Evolutionary conservation across 768 basidiomycete species (phyloP).

Genomic region (Lactarius pseudohatsudake): DNA sequence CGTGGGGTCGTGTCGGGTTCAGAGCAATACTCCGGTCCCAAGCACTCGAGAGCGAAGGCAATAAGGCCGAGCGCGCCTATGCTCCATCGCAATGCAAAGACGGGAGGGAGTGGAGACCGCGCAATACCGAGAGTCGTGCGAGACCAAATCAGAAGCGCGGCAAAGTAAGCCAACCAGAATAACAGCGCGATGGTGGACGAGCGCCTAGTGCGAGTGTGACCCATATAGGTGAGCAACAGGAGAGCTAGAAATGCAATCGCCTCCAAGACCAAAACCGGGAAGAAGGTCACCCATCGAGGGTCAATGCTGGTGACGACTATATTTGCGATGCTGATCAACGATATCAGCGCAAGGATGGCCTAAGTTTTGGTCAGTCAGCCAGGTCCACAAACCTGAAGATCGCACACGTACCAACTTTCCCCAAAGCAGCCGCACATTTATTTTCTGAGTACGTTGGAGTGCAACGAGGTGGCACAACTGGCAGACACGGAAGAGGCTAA

Average conservation of each 20-base stretch:
- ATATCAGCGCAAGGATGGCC: conserved; percentile 50
- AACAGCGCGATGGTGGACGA: conserved; percentile 74
- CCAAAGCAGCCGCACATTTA: conserved; percentile 51
- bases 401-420: conserved; percentile 62
- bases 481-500: conserved; percentile 42
- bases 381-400: background rate
- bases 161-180: conserved; percentile 75
- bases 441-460: conserved; percentile 41
- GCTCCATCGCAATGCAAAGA: conserved; percentile 47
- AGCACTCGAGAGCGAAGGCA: conserved; percentile 63
- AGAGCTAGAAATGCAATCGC: conserved; percentile 51
- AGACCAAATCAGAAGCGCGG: conserved; percentile 52
- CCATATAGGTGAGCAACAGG: conserved; percentile 55
- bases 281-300: conserved; percentile 43
- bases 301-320: conserved; percentile 41
- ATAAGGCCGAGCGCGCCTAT: conserved; percentile 48
- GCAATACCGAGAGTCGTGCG: conserved; percentile 50
- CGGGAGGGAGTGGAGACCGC: conserved; percentile 36
- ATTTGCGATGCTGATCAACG: conserved; percentile 46
- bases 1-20: conserved; percentile 38
- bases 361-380: conserved; percentile 33
- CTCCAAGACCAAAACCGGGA: conserved; percentile 57
- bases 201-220: conserved; percentile 66
- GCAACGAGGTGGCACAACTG: conserved; percentile 33
- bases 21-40: conserved; percentile 57